phyloP scores from a whole-genome alignment of 179 eudicot genomes.

The Beta corolliflora region DNA sequence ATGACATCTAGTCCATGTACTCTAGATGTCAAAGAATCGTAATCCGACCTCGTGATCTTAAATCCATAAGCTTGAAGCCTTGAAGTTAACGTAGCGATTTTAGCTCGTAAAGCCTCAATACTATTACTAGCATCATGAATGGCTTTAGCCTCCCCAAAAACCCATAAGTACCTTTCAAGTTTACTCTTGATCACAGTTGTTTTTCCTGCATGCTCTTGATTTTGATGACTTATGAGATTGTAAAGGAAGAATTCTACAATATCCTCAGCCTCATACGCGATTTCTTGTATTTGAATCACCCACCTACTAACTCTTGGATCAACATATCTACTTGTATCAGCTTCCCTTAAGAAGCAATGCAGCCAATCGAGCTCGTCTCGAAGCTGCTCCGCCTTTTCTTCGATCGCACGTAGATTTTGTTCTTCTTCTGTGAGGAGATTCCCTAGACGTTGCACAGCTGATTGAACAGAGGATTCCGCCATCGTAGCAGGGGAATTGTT shows the following conservation, averaged over 20 bases:
- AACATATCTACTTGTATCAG: conserved; percentile 17
- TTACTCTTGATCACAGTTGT: conserved; percentile 20
- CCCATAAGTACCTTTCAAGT: conserved; percentile 29
- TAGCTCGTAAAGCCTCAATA: conserved; percentile 33
- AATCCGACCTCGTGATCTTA: conserved; percentile 29
- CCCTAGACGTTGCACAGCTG: conserved; percentile 32
- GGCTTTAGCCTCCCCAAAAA: conserved; percentile 33
- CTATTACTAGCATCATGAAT: conserved; percentile 27
- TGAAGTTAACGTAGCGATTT: conserved; percentile 30
- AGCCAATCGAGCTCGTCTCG: conserved; percentile 42
- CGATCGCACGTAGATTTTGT: conserved; percentile 27
- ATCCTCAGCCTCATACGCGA: conserved; percentile 39
- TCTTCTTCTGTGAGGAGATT: conserved; percentile 31
- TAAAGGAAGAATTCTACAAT: conserved; percentile 30
- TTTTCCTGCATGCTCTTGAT: conserved; percentile 22
- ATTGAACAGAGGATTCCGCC: conserved; percentile 44
- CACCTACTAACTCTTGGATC: conserved; percentile 33
- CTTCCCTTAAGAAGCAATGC: conserved; percentile 38
- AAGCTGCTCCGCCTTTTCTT: conserved; percentile 27
- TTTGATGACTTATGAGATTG: conserved; percentile 26
- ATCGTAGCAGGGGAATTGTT: conserved; percentile 24
- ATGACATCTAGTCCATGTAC: conserved; percentile 9
- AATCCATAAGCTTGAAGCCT: conserved; percentile 36
- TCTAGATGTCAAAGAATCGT: not conserved
- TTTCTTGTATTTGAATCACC: conserved; percentile 36